Percentiles rank a stretch among this genome's conserved stretches.
phyloP scores from a whole-genome alignment of 805 yeast species.

The Nakazawaea populi region DNA sequence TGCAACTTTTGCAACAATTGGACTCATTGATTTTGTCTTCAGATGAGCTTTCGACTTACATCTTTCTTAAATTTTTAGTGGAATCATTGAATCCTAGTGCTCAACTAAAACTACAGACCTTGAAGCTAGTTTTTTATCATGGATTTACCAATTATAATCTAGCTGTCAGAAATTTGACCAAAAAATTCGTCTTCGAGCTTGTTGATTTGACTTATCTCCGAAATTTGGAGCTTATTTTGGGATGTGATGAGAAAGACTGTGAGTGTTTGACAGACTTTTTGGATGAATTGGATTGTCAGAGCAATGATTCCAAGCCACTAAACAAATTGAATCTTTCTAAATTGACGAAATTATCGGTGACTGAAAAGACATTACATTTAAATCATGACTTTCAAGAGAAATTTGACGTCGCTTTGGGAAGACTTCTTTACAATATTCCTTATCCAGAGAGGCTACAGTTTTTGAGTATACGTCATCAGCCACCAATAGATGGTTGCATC shows the following conservation, averaged over 20 bases:
- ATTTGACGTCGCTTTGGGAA: constrained; percentile 46
- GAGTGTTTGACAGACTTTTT: constrained; percentile 41
- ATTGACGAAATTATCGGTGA: constrained; percentile 31
- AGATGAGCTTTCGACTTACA: constrained; percentile 28
- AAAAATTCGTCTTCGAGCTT: constrained; percentile 22
- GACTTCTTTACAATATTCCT: constrained; percentile 32
- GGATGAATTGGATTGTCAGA: constrained; percentile 26
- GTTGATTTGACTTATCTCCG: constrained; percentile 25
- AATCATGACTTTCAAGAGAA: constrained; percentile 44
- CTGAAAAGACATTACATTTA: constrained; percentile 25
- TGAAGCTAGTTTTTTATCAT: constrained; percentile 40
- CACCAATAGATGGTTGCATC: constrained; percentile 52
- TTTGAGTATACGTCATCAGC: constrained; percentile 50
- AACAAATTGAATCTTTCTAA: constrained; percentile 17
- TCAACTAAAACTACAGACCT: constrained; percentile 20
- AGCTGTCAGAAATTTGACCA: constrained; percentile 24
- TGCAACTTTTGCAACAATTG: background rate
- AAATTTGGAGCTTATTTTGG: constrained; percentile 45
- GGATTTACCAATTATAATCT: constrained; percentile 35
- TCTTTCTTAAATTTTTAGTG: constrained; percentile 26
- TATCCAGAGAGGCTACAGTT: constrained; percentile 26
- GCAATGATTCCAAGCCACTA: constrained; percentile 16
- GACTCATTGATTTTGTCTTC: constrained; percentile 19
- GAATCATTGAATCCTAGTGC: constrained; percentile 11
- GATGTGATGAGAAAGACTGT: constrained; percentile 43